Conservation (phyloP, 257 asterid species). For the Penstemon newberryi region DNA sequence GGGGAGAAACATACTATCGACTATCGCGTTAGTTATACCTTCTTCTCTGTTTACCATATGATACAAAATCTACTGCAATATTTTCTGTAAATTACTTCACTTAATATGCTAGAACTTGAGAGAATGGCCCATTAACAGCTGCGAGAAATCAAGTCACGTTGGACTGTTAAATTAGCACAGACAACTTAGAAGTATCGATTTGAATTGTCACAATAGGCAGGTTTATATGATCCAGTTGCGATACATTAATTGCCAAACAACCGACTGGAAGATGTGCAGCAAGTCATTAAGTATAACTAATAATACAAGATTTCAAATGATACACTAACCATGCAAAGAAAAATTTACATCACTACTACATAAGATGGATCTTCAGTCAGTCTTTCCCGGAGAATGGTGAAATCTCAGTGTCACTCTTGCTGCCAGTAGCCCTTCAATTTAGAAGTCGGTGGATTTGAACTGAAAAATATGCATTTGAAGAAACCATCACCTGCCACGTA, state of each 20-base stretch:
- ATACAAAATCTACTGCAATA: no score
- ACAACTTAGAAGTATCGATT: conserved; percentile 34
- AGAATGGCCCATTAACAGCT: not conserved
- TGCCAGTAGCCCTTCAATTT: conserved; percentile 23
- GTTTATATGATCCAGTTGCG: conserved; percentile 17
- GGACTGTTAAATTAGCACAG: conserved; percentile 22
- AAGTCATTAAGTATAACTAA: conserved; percentile 31
- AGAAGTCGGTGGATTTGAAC: conserved; percentile 20
- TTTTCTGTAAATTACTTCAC: not conserved
- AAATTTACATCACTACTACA: conserved; percentile 48
- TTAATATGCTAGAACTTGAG: not conserved
- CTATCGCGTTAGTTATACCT: no score
- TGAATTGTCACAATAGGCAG: conserved; percentile 29
- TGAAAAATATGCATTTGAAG: conserved; percentile 15
- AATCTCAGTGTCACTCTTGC: conserved; percentile 26
- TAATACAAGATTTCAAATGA: conserved; percentile 39
- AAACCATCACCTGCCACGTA: conserved; percentile 65
- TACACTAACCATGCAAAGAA: conserved; percentile 39
- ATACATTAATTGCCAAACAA: conserved; percentile 44
- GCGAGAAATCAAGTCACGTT: conserved; percentile 11
- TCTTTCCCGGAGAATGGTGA: conserved; percentile 18
- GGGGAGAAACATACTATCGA: no score
- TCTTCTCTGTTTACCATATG: no score
- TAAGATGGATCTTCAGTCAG: conserved; percentile 28
- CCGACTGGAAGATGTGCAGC: conserved; percentile 42